phyloP scores from a whole-genome alignment of 139 green algal genomes.

The Picochlorum costavermella region DNA sequence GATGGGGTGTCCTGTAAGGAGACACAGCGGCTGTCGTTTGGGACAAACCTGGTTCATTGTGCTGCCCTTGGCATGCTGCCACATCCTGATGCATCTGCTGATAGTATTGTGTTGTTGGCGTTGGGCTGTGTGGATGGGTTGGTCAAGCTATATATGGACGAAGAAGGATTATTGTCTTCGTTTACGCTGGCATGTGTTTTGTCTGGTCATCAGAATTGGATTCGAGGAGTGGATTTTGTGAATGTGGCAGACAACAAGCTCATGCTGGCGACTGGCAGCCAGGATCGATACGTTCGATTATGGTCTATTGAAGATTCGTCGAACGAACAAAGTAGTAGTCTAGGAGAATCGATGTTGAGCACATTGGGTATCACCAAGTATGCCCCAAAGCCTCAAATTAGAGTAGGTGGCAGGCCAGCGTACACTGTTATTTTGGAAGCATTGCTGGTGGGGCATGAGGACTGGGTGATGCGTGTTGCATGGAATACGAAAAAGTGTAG shows the following conservation, averaged over 20 bases:
- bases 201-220: slow-evolving; percentile 76
- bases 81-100: slow-evolving; percentile 13
- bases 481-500: slow-evolving; percentile 47
- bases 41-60: slow-evolving; percentile 50
- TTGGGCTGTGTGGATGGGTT: slow-evolving; percentile 58
- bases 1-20: slow-evolving; percentile 2
- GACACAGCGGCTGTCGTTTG: slow-evolving; percentile 16
- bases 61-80: slow-evolving; percentile 35
- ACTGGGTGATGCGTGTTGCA: slow-evolving; percentile 82
- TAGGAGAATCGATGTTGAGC: background rate
- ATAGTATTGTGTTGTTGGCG: slow-evolving; percentile 57
- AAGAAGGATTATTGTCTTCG: slow-evolving; percentile 11
- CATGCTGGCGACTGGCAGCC: slow-evolving; percentile 78
- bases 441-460: slow-evolving; percentile 85
- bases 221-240: slow-evolving; percentile 63
- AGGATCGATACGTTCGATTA: slow-evolving; percentile 71
- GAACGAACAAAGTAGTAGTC: background rate
- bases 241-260: slow-evolving; percentile 26
- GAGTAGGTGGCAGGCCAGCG: background rate
- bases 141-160: slow-evolving; percentile 48
- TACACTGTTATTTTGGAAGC: slow-evolving; percentile 60
- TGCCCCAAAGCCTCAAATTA: background rate
- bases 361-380: background rate
- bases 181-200: slow-evolving; percentile 44
- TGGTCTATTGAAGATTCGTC: slow-evolving; percentile 37